Conservation (phyloP, 2,329 filamentous ascomycete species). For the Orbilia javanica region DNA sequence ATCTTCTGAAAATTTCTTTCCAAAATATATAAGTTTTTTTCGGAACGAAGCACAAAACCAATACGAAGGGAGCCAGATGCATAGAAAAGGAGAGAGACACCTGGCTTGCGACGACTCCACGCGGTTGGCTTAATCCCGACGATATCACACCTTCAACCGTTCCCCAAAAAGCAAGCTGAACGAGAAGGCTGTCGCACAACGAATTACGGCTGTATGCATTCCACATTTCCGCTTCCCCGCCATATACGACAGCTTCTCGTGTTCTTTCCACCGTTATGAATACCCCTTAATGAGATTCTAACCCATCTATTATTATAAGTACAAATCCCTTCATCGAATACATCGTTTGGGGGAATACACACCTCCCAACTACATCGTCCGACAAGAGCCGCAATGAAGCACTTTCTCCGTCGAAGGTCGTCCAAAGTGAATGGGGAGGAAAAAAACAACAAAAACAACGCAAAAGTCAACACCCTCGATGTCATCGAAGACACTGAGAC, state of each 20-base stretch:
- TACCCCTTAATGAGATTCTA: constrained; percentile 31
- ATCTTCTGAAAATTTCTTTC: neutral
- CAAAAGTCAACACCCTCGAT: constrained; percentile 33
- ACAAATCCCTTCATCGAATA: neutral
- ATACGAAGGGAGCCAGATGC: constrained; percentile 7
- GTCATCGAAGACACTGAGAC: constrained; percentile 43
- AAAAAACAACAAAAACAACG: constrained; percentile 57
- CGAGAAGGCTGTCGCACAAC: constrained; percentile 47
- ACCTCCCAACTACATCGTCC: neutral
- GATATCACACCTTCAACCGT: constrained; percentile 23
- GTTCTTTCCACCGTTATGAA: constrained; percentile 19
- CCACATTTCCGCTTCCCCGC: constrained; percentile 40
- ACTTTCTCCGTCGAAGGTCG: constrained; percentile 44
- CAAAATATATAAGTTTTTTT: constrained; percentile 9
- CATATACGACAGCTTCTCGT: constrained; percentile 9
- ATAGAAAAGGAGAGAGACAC: constrained; percentile 28
- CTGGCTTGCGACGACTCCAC: neutral
- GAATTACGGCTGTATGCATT: constrained; percentile 47
- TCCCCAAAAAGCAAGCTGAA: constrained; percentile 12
- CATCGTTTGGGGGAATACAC: neutral
- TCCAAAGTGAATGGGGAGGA: constrained; percentile 36
- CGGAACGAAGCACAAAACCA: constrained; percentile 4
- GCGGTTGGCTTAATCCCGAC: constrained; percentile 35
- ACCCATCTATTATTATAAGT: neutral
- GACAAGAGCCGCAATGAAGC: constrained; percentile 23